Evolutionary conservation across 1,284 basidiomycete species (phyloP).

Genomic region (Schizopora paradoxa): DNA sequence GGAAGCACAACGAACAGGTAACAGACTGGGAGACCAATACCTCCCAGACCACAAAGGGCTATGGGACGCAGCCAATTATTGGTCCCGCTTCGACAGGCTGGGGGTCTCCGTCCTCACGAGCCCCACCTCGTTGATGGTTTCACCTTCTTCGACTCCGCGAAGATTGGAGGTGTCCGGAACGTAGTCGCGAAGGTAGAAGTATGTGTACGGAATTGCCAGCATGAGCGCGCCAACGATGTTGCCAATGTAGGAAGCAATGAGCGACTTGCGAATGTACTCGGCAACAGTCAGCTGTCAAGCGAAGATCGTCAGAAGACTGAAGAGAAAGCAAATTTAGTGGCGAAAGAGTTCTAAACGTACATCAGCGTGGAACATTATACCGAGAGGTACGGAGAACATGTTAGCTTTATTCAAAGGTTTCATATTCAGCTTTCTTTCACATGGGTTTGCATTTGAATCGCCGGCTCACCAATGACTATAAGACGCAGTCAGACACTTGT

Average conservation of each 20-base stretch:
- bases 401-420: constrained; percentile 39
- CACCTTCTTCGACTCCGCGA: constrained; percentile 18
- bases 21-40: no score
- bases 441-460: no score
- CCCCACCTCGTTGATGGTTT: constrained; percentile 13
- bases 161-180: constrained; percentile 12
- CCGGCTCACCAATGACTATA: no score
- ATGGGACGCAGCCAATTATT: no score
- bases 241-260: constrained; percentile 64
- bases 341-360: constrained; percentile 33
- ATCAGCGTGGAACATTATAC: constrained; percentile 67
- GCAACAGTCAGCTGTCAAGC: constrained; percentile 43
- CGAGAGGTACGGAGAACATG: constrained; percentile 68
- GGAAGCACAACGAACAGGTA: no score
- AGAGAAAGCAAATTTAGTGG: background rate
- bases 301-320: constrained; percentile 11
- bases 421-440: no score
- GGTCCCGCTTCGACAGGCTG: constrained; percentile 9
- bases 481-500: no score
- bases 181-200: constrained; percentile 52
- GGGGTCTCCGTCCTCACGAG: constrained; percentile 4
- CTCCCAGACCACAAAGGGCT: no score
- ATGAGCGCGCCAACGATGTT: constrained; percentile 65
- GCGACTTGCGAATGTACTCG: constrained; percentile 64
- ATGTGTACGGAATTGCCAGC: constrained; percentile 55